phyloP scores from a whole-genome alignment of 2,329 filamentous ascomycete species.

The Alternaria sp. region DNA sequence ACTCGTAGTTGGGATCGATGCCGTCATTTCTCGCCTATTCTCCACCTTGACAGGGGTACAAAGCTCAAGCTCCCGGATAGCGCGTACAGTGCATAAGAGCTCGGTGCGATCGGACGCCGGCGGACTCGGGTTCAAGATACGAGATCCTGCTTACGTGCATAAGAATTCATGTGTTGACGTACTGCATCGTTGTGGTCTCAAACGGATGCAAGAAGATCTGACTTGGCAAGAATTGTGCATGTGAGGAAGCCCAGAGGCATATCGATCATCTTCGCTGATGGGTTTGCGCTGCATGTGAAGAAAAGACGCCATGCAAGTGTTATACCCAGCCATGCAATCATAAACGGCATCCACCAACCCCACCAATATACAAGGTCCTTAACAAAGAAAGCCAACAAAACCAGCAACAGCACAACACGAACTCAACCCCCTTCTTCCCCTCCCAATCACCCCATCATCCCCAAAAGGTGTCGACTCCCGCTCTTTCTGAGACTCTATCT shows the following conservation, averaged over 20 bases:
- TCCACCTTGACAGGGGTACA: slow-evolving; percentile 7
- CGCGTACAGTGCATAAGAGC: neutral
- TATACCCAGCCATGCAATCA: slow-evolving; percentile 1
- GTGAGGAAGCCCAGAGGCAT: neutral
- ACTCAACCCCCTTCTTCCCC: neutral
- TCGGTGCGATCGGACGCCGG: slow-evolving; percentile 13
- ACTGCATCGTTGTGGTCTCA: neutral
- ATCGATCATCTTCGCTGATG: neutral
- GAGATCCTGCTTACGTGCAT: slow-evolving; percentile 5
- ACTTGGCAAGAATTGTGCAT: neutral
- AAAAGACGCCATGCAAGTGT: slow-evolving; percentile 12
- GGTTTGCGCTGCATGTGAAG: neutral
- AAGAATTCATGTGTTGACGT: neutral
- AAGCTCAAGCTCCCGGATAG: neutral
- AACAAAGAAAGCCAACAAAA: neutral
- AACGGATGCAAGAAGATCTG: neutral
- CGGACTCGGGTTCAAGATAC: neutral
- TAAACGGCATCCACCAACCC: neutral
- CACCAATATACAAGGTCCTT: slow-evolving; percentile 12
- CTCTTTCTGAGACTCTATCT: slow-evolving; percentile 33
- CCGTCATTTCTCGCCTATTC: slow-evolving; percentile 33
- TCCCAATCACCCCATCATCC: slow-evolving; percentile 2
- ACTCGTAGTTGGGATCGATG: slow-evolving; percentile 38
- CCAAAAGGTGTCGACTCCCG: slow-evolving; percentile 19
- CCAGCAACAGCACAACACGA: neutral